Base-by-base conservation (phyloP, 768 basidiomycete species). In the Paxillus rubicundulus region DNA sequence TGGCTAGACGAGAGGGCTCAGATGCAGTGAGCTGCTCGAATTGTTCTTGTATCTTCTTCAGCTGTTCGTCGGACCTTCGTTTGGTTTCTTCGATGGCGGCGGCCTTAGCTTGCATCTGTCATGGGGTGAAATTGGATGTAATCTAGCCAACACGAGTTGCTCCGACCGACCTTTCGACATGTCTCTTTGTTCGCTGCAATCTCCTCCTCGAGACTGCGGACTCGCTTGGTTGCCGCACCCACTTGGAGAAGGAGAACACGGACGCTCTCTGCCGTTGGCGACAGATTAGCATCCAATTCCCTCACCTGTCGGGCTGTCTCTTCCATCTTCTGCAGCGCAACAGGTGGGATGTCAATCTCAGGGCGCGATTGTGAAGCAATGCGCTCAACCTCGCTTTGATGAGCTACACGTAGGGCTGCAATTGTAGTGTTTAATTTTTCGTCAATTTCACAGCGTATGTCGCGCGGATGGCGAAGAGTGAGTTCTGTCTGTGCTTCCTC, bases 401-500 rank as follows among this genome's bases (percentile, higher is more conserved):
- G 67, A 37, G 54, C 63, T 24, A 45, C 39, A 13, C 63, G 70
- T 28, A 68, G 33, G 18, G 28, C 39, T 17, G 50, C 40, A 4
- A 71, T 49, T 37, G 58, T 66, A 27, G 52, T 21, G 7, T 52
- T 12, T 9, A 71, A 34, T 16, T 49, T 43, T 14, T 61, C 50
- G 20, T 65, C 54, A 4, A 68, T 53, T 34, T 63, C 62, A 24
- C 49, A 39, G 27, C 43, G 45, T 12, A 61, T 48, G 17, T 70
- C 55, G 27, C 39, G 45, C 32, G 17, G 61, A 40, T 44, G 65
- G 37, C 49, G 55, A 27, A 71, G 54, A n/a, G 70, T 66, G 16
- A 71, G 52, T 30, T 65, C 63, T 5, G 70, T 58, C 9, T 60
- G 65, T 7, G 62, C 54, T 47, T 70, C 66, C n/a, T 69, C 68